Evolutionary conservation across 495 filamentous ascomycete genomes (phyloP), one percentile per base, ranked within the genome.

Genomic region (Platismatia glauca): DNA sequence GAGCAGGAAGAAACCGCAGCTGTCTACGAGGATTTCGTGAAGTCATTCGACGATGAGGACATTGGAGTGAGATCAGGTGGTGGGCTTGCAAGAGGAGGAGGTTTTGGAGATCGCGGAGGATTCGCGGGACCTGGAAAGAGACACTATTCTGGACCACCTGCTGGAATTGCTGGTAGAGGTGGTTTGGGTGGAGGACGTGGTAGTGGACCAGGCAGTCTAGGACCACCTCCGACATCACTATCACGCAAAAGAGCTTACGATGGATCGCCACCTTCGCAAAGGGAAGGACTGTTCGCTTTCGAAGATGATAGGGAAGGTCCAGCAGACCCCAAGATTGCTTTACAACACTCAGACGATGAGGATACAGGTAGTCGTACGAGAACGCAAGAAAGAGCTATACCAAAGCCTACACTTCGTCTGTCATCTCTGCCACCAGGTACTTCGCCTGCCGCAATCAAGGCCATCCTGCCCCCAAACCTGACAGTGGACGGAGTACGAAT

Each of bases 1-100:
- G 93, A 96, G 73, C 87, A 87, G 71, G 89, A 86, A 63, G 93
- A 96, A 73, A 95, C 89, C 24, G 90, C 89, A 39, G 93, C 92
- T 12, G 93, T 90, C 18, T 89, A 90, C 71, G 85, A 95, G 63
- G 89, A 93, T 65, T 96, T 96, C 71, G 85, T 94, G 63, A 93
- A 94, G 69, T 90, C 86, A 31, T 96, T 96, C 66, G 89, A 89
- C 44, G 85, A 88, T 70, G 90, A 90, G 43, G 78, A 81, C 7
- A 24, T 7, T 27, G 55, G 55, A 24, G 34, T 29, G 38, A 16
- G 24, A 41, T 7, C 55, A 22, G 29, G 13, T 31, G 33, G 38
- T 50, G 35, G 70, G 2, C 60, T 72, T 0, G 43, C 59, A 11
- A 58, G 55, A 41, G 65, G 46, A 22, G 57, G 37, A 35, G 72